Evolutionary conservation across 371 early-diverging fungal species (phyloP).

Genomic region (Mucor irregularis): DNA sequence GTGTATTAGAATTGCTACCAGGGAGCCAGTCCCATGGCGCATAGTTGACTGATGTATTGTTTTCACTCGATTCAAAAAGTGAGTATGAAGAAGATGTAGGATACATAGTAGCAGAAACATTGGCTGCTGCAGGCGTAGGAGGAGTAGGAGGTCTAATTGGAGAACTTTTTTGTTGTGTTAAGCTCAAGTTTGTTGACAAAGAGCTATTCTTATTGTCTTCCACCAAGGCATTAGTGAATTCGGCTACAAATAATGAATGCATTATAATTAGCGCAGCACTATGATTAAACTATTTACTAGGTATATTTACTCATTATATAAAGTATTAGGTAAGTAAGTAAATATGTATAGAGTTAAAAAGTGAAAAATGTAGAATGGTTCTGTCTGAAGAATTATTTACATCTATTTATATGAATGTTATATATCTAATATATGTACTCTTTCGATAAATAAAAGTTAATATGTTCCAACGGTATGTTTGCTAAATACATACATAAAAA

Average conservation of each 20-base stretch:
- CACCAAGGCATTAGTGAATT: not conserved
- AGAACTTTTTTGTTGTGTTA: not conserved
- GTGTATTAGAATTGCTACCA: not conserved
- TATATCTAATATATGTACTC: conserved; percentile 3
- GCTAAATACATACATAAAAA: not conserved
- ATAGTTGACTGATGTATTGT: not conserved
- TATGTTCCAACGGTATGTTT: conserved; percentile 1
- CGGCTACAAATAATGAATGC: not conserved
- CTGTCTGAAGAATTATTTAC: not conserved
- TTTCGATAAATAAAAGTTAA: conserved; percentile 3
- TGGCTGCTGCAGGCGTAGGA: not conserved
- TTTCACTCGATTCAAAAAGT: conserved; percentile 13
- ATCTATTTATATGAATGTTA: not conserved
- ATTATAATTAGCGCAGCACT: too few relatives aligned
- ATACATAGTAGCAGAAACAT: not conserved
- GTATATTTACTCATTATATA: too few relatives aligned
- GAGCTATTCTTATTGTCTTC: not conserved
- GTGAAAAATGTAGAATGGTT: not conserved
- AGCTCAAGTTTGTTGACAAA: not conserved
- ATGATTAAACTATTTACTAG: too few relatives aligned
- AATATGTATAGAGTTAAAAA: too few relatives aligned
- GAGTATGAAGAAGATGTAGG: conserved; percentile 11
- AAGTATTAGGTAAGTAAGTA: too few relatives aligned
- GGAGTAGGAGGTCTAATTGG: conserved; percentile 14
- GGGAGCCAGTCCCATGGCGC: conserved; percentile 9